A percentile compares a stretch with the other conserved stretches of the same genome.
phyloP scores from a whole-genome alignment of 495 filamentous ascomycete species.

The Penicillium macrosclerotiorum region DNA sequence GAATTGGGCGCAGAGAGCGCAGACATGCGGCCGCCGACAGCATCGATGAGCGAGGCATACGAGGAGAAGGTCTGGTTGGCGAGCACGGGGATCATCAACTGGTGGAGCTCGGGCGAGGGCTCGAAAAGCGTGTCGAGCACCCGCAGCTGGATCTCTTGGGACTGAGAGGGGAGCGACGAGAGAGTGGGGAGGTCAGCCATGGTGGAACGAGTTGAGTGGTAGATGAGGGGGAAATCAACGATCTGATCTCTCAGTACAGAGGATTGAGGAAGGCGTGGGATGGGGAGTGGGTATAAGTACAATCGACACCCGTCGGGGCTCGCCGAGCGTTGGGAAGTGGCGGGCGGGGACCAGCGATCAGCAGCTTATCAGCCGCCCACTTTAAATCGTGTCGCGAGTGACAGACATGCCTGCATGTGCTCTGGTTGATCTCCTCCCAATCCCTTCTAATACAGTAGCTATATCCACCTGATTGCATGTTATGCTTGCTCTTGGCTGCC shows the following conservation, averaged over 20 bases:
- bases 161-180: slow-evolving; percentile 49
- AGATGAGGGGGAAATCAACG: background rate
- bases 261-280: too few species aligned
- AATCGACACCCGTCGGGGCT: too few species aligned
- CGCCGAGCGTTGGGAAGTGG: too few species aligned
- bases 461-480: too few species aligned
- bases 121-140: slow-evolving; percentile 87
- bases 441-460: too few species aligned
- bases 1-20: slow-evolving; percentile 47
- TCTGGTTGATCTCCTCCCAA: too few species aligned
- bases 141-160: slow-evolving; percentile 53
- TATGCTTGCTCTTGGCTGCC: too few species aligned
- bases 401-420: too few species aligned
- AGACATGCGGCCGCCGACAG: slow-evolving; percentile 55
- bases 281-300: too few species aligned
- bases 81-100: slow-evolving; percentile 65
- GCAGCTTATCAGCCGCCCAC: too few species aligned
- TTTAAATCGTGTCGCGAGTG: too few species aligned
- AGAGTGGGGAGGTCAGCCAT: slow-evolving; percentile 51
- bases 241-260: background rate
- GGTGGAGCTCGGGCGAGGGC: slow-evolving; percentile 71
- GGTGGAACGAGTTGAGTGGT: slow-evolving; percentile 2
- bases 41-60: slow-evolving; percentile 58
- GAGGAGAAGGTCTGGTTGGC: slow-evolving; percentile 59
- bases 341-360: too few species aligned